Evolutionary conservation across 345 rosid species (phyloP).

Genomic region (Stellera chamaejasme): DNA sequence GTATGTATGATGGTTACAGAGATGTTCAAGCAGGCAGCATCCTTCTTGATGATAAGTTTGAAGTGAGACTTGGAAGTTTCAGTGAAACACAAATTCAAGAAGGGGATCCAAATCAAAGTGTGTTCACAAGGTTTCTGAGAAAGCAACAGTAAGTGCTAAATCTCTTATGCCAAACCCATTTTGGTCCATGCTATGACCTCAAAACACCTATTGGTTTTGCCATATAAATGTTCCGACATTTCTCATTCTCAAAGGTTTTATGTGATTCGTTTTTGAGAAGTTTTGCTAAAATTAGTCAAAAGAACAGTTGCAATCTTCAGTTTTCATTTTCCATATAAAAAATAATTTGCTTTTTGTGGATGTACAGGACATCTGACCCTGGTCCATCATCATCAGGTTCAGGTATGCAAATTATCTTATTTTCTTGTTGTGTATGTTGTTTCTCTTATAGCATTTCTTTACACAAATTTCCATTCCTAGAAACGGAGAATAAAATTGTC

Average conservation of each 20-base stretch:
- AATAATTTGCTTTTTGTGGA: constrained; percentile 10
- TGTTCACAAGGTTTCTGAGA: constrained; percentile 51
- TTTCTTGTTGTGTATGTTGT: background rate
- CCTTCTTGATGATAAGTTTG: constrained; percentile 88
- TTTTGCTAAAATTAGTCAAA: background rate
- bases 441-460: too few relatives aligned
- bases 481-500: too few relatives aligned
- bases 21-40: constrained; percentile 96
- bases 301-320: background rate
- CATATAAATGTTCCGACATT: background rate
- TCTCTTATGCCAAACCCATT: constrained; percentile 4
- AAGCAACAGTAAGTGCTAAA: constrained; percentile 60
- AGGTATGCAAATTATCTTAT: constrained; percentile 28
- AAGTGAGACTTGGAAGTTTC: constrained; percentile 92
- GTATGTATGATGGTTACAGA: constrained; percentile 32
- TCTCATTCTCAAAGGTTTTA: too few relatives aligned
- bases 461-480: too few relatives aligned
- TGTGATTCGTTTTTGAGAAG: too few relatives aligned
- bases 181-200: constrained; percentile 4
- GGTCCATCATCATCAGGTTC: constrained; percentile 26
- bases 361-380: constrained; percentile 50
- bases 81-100: constrained; percentile 57
- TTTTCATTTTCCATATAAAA: background rate
- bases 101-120: constrained; percentile 57
- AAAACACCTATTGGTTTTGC: background rate